A percentile compares a stretch with the other conserved stretches of the same genome.
phyloP scores from a whole-genome alignment of 306 rosid genomes.

The Inga laurina region DNA sequence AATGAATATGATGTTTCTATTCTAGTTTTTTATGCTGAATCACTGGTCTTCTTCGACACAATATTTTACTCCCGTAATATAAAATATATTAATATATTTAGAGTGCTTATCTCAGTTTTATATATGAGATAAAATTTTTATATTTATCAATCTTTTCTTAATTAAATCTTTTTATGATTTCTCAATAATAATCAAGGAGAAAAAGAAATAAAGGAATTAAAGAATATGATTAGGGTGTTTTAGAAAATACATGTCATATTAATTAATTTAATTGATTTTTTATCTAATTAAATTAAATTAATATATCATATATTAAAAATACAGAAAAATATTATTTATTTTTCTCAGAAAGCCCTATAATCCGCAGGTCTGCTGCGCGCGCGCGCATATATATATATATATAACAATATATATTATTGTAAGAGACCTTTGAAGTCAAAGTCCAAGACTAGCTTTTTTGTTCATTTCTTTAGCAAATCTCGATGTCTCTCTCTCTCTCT shows the following conservation, averaged over 20 bases:
- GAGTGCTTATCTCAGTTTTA: rapidly evolving
- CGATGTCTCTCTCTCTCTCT: constrained; percentile 34
- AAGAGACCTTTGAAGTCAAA: constrained; percentile 42
- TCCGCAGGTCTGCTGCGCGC: not conserved
- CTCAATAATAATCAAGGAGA: no score
- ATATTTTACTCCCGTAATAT: not conserved
- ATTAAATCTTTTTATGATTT: rapidly evolving
- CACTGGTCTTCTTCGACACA: constrained; percentile 24
- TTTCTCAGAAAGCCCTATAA: constrained; percentile 7
- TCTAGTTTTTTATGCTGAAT: constrained; percentile 47
- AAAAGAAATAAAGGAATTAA: no score
- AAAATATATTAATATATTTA: no score
- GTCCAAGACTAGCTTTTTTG: constrained; percentile 52
- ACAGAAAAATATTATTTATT: not conserved
- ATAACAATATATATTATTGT: not conserved
- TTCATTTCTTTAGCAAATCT: constrained; percentile 52
- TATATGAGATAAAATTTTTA: no score
- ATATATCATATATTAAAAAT: no score
- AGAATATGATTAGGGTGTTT: no score
- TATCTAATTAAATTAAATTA: no score
- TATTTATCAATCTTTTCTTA: no score
- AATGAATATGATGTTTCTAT: constrained; percentile 68
- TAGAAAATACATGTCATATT: no score
- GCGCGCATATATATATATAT: not conserved
- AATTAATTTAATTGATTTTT: no score